Evolutionary conservation across 305 asterid species (phyloP).

Genomic region (Fraxinus sp.): DNA sequence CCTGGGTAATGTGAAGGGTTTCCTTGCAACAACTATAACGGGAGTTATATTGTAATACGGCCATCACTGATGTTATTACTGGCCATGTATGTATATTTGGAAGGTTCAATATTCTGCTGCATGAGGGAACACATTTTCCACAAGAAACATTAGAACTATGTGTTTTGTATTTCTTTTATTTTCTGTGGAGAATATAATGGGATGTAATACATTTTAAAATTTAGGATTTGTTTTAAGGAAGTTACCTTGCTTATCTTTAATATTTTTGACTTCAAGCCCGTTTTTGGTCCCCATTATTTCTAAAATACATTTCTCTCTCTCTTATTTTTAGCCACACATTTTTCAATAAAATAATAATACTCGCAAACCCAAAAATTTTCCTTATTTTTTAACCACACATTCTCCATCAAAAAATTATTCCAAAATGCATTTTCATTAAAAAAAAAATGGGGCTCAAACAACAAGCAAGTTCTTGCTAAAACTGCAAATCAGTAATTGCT

Average conservation of each 20-base stretch:
- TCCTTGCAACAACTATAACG: neutral
- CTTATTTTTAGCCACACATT: too few relatives aligned
- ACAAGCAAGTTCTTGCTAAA: slow-evolving; percentile 12
- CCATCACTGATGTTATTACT: neutral
- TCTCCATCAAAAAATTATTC: too few relatives aligned
- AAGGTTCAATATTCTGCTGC: neutral
- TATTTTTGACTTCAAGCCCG: slow-evolving; percentile 14
- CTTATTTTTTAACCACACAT: too few relatives aligned
- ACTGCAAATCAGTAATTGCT: slow-evolving; percentile 24
- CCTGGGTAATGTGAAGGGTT: neutral
- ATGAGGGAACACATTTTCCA: neutral
- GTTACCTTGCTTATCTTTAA: neutral
- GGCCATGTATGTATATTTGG: neutral
- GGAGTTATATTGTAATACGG: neutral
- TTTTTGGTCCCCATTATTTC: neutral
- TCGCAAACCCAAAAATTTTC: too few relatives aligned
- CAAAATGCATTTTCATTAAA: neutral
- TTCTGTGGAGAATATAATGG: neutral
- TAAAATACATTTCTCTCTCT: neutral
- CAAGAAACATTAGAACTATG: neutral
- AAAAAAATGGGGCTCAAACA: neutral
- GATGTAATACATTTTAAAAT: slow-evolving; percentile 4
- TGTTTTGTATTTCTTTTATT: neutral
- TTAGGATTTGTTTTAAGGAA: slow-evolving; percentile 17
- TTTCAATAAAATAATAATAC: too few relatives aligned